phyloP scores from a whole-genome alignment of 768 basidiomycete species.

The Mycena polygramma region DNA sequence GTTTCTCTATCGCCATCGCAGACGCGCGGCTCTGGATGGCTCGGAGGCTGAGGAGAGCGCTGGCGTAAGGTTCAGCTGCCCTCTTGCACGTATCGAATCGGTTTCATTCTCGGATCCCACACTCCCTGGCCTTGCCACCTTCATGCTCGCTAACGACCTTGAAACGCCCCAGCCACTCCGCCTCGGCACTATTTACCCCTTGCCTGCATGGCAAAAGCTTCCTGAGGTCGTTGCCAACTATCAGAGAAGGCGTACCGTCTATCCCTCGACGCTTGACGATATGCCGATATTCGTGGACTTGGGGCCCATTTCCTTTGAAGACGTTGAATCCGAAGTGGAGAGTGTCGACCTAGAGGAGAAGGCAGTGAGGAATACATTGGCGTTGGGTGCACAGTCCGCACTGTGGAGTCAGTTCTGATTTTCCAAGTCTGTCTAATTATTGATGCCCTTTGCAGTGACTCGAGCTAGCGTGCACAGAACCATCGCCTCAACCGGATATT shows the following conservation, averaged over 20 bases:
- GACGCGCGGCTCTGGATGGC: slow-evolving; percentile 49
- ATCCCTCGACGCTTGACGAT: slow-evolving; percentile 30
- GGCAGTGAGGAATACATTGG: slow-evolving; percentile 48
- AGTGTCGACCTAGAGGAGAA: slow-evolving; percentile 44
- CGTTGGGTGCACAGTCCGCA: slow-evolving; percentile 46
- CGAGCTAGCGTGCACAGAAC: slow-evolving; percentile 52
- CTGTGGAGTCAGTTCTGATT: slow-evolving; percentile 52
- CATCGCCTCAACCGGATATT: slow-evolving; percentile 54
- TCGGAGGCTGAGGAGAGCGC: slow-evolving; percentile 46
- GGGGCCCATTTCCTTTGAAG: slow-evolving; percentile 55
- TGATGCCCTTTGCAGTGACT: slow-evolving; percentile 44
- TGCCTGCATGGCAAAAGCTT: slow-evolving; percentile 46
- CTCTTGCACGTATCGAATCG: slow-evolving; percentile 53
- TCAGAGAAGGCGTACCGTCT: slow-evolving; percentile 6
- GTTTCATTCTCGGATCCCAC: slow-evolving; percentile 39
- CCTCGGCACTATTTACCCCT: slow-evolving; percentile 34
- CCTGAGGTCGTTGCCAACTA: slow-evolving; percentile 29
- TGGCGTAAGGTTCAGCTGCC: slow-evolving; percentile 62
- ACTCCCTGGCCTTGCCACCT: slow-evolving; percentile 44
- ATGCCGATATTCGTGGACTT: slow-evolving; percentile 55
- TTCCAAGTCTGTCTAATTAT: background rate
- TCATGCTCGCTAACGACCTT: slow-evolving; percentile 29
- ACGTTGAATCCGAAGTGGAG: slow-evolving; percentile 31
- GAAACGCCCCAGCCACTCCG: slow-evolving; percentile 6
- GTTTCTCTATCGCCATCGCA: slow-evolving; percentile 60